These are phyloP conservation scores for Sporobolomyces pararoseus DNA, from an alignment of 768 basidiomycete genomes.

Conservation along the genomic window DNA sequence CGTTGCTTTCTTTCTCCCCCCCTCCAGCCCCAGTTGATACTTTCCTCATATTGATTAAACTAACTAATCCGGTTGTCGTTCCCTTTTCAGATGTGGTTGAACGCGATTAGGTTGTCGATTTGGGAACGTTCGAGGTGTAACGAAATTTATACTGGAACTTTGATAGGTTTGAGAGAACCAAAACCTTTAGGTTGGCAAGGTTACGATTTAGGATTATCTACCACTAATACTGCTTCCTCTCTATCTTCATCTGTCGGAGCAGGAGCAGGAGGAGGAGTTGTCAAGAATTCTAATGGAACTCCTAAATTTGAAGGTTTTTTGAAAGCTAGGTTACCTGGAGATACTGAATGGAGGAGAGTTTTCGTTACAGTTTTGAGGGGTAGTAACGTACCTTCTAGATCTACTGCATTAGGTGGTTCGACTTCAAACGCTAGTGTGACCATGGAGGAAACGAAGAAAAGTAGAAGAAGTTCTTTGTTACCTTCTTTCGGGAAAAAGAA, in stretches of 20 bases:
- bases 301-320: conserved; percentile 89
- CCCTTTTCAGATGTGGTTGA: conserved; percentile 62
- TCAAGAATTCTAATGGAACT: conserved; percentile 39
- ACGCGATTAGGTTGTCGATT: conserved; percentile 77
- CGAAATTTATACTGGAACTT: conserved; percentile 94
- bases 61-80: conserved; percentile 48
- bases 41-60: no score
- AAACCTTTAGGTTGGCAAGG: conserved; percentile 39
- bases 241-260: conserved; percentile 55
- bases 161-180: conserved; percentile 67
- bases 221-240: conserved; percentile 27
- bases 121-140: conserved; percentile 95
- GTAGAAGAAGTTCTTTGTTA: conserved; percentile 22
- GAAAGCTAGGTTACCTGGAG: conserved; percentile 85
- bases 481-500: conserved; percentile 25
- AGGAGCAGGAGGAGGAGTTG: conserved; percentile 49
- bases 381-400: conserved; percentile 19
- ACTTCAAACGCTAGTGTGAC: conserved; percentile 4
- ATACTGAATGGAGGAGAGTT: conserved; percentile 89
- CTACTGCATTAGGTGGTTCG: neutral
- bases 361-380: conserved; percentile 67
- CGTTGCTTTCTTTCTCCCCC: no score
- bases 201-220: conserved; percentile 50
- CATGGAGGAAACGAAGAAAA: conserved; percentile 19
- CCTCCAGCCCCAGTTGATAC: no score